Evolutionary conservation across 192 early-diverging fungal species (phyloP).

Genomic region (Fimicolochytrium jonesii): DNA sequence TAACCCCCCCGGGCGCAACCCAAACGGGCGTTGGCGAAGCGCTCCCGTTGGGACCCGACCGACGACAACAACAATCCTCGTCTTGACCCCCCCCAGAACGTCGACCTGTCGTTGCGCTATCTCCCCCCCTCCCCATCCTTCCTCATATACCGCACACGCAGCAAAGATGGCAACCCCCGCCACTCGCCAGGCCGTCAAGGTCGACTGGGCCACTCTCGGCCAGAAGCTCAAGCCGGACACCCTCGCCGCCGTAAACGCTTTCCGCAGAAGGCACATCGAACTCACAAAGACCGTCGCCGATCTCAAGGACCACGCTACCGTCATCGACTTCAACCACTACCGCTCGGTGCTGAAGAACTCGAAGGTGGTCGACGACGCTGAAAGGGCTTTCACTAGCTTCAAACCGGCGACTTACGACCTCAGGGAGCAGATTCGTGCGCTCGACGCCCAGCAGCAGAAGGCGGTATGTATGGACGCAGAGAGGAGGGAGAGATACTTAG

Average conservation of each 20-base stretch:
- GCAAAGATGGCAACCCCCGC: constrained; percentile 19
- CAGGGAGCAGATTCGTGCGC: constrained; percentile 71
- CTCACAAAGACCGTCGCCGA: constrained; percentile 75
- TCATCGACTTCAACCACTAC: constrained; percentile 88
- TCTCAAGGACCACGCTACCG: constrained; percentile 74
- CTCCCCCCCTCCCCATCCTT: too few species aligned
- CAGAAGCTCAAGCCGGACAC: constrained; percentile 86
- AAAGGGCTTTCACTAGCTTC: constrained; percentile 78
- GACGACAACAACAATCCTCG: too few species aligned
- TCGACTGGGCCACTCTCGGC: constrained; percentile 88
- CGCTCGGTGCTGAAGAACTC: constrained; percentile 86
- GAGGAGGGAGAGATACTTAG: too few species aligned
- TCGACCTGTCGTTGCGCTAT: too few species aligned
- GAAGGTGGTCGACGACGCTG: constrained; percentile 81
- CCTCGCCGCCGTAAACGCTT: constrained; percentile 73
- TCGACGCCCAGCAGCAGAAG: constrained; percentile 46
- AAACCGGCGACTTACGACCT: constrained; percentile 81
- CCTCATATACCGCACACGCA: too few species aligned
- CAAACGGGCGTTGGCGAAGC: too few species aligned
- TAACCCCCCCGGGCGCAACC: too few species aligned
- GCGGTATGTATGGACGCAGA: constrained; percentile 55
- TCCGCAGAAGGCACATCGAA: constrained; percentile 94
- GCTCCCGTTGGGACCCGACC: too few species aligned
- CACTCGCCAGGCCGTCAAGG: constrained; percentile 56
- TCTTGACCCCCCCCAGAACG: too few species aligned